phyloP scores from a whole-genome alignment of 2,329 filamentous ascomycete genomes.

The Talaromyces sp. region DNA sequence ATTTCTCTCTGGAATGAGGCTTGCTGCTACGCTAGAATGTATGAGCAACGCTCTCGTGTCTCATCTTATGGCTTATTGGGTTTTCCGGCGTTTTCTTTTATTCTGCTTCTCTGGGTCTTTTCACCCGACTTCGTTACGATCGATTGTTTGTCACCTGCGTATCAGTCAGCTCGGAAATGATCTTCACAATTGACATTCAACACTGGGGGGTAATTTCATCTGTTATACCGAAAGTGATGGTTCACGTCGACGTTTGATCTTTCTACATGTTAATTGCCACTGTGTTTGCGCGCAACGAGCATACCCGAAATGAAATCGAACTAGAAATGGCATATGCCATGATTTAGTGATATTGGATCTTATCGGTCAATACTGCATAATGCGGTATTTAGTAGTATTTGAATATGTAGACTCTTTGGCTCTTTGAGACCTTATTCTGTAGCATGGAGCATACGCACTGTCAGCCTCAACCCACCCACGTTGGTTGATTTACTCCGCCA shows the following conservation, averaged over 20 bases:
- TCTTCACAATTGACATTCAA: not conserved
- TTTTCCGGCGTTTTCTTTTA: constrained; percentile 32
- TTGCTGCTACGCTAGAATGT: not conserved
- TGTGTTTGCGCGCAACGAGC: not conserved
- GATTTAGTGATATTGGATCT: not conserved
- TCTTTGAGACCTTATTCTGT: not conserved
- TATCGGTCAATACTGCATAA: not conserved
- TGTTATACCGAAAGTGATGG: not conserved
- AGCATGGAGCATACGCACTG: not conserved
- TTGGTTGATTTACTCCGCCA: not conserved
- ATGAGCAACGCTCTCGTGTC: not conserved
- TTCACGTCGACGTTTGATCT: not conserved
- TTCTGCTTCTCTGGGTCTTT: constrained; percentile 8
- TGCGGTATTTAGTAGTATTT: not conserved
- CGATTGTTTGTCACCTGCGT: not conserved
- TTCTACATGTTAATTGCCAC: not conserved
- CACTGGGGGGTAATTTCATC: not conserved
- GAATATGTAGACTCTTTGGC: not conserved
- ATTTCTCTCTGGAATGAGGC: constrained; percentile 18
- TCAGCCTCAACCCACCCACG: not conserved
- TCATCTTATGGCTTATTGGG: constrained; percentile 34
- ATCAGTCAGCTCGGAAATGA: not conserved
- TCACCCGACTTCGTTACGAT: constrained; percentile 19
- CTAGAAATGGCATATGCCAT: not conserved
- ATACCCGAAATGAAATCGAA: not conserved